Base-by-base conservation (phyloP, 495 filamentous ascomycete species). In the Daldinia decipiens region DNA sequence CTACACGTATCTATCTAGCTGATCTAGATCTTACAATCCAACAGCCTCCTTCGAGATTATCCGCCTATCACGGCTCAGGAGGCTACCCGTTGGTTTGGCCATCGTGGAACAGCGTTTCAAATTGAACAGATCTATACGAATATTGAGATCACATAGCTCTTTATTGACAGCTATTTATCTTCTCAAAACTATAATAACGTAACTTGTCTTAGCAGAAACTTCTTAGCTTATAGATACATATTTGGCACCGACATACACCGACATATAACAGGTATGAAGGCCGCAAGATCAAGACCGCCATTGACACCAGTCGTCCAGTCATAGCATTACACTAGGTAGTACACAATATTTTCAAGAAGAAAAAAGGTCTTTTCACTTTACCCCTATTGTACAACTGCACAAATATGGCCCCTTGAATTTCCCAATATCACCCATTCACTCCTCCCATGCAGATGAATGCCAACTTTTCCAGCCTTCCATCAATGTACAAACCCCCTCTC, bases 391-490 rank as follows among this genome's bases (percentile, higher is more conserved):
- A 77, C 75, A 76, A 70, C 38, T 54, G 70, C 76, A 77, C 73
- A 73, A 68, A 59, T 76, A 59, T 68, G 56, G 65, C 53, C 62
- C 65, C 55, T 55, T 47, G 43, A 58, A 72, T 62, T 57, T 67
- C 73, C 75, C 43, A 62, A 65, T 68, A 62, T 62, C 75, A 52
- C 67, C 63, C 38, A 65, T 75, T 77, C 67, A 77, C 75, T 77
- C 76, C 76, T 74, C 52, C 74, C 71, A 78, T 78, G 76, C 56
- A 76, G 61, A 73, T 73, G 73, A 66, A 65, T 67, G 62, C 65
- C 32, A 77, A 75, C 50, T 77, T 78, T 77, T 74, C 76, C 68
- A 65, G 64, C 73, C 68, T 68, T 76, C 70, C 70, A 67, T 68
- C 62, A 70, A 77, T 76, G 75, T 72, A 76, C 74, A 77, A 73